These are phyloP conservation scores for Potentilla sterilis DNA, from an alignment of 306 rosid species.

Conservation along the genomic window DNA sequence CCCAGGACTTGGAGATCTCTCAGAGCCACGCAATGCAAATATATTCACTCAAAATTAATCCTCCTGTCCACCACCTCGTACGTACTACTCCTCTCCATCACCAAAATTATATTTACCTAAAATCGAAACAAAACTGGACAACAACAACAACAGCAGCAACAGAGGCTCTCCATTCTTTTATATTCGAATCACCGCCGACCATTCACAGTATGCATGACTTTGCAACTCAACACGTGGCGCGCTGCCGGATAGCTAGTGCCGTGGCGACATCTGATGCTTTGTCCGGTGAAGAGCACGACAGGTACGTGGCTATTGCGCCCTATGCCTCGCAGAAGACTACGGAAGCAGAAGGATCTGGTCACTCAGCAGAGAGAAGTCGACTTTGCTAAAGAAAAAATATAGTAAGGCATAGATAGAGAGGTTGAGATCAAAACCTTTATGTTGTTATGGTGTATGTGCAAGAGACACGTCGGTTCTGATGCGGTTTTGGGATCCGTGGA, in stretches of 20 bases:
- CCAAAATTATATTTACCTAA: not conserved
- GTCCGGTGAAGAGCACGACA: slow-evolving; percentile 34
- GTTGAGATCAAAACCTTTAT: not conserved
- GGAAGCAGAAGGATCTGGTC: not conserved
- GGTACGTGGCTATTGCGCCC: slow-evolving; percentile 31
- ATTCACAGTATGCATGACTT: not conserved
- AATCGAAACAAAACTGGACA: not conserved
- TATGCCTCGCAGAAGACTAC: slow-evolving; percentile 11
- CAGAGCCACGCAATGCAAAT: not conserved
- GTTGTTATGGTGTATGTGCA: not conserved
- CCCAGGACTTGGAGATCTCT: not conserved
- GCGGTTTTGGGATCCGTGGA: slow-evolving; percentile 32
- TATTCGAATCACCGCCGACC: slow-evolving; percentile 22
- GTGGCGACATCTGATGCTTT: slow-evolving; percentile 17
- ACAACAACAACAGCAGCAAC: not conserved
- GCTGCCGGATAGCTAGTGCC: slow-evolving; percentile 13
- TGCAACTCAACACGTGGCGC: not conserved
- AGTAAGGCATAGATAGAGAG: not conserved
- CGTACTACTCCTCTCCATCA: not conserved
- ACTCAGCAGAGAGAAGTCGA: not conserved
- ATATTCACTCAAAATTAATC: not conserved
- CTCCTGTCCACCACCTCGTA: not conserved
- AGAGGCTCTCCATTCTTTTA: not conserved
- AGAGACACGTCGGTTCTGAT: slow-evolving; percentile 27
- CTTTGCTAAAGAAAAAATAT: not conserved